Evolutionary conservation across 768 basidiomycete species (phyloP), one percentile per base, ranked within the genome.

Genomic region (Lenzites betulinus): DNA sequence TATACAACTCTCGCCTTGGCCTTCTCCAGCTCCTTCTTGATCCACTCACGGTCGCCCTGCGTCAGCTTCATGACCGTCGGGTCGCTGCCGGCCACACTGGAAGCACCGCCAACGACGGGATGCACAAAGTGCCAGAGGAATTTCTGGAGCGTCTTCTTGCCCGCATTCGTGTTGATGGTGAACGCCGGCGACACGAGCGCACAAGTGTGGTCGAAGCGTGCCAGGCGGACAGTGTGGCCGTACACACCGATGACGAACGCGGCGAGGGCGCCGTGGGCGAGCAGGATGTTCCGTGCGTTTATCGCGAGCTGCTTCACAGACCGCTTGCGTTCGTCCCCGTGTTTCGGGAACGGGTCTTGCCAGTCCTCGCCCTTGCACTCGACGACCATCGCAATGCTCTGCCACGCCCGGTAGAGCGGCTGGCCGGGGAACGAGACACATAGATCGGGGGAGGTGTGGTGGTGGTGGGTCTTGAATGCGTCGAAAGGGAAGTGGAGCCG

Each of bases 51-150:
- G 30, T 39, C 36, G 11, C 9, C 16, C 44, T 13, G 3, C n/a
- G 54, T 35, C 20, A 56, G 35, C 8, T 20, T 33, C 15, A 12
- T 12, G 12, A 39, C 33, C 15, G 59, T 50, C 6, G 52, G 53
- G 28, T 60, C 59, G 12, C 39, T 28, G 4, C 59, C 30, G 30
- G 11, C 59, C 38, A 55, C 53, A 2, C 51, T 25, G 5, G 33
- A 15, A 3, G n/a, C n/a, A n/a, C 20, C 25, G 39, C 39, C 39
- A 23, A 42, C 41, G 23, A 23, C 15, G 6, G 54, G 36, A 22
- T 64, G 49, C n/a, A 47, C 44, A 26, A 60, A 64, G 23, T 43
- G 42, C 63, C 63, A 64, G 28, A 64, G 41, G 54, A 64, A 64
- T 18, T 26, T 20, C 16, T 39, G 54, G 20, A 64, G 26, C 15